Percentiles rank a stretch among this genome's conserved stretches.
Conservation (phyloP, 2,329 filamentous ascomycete species). For the Ophiocordyceps camponoti-rufipedis region DNA sequence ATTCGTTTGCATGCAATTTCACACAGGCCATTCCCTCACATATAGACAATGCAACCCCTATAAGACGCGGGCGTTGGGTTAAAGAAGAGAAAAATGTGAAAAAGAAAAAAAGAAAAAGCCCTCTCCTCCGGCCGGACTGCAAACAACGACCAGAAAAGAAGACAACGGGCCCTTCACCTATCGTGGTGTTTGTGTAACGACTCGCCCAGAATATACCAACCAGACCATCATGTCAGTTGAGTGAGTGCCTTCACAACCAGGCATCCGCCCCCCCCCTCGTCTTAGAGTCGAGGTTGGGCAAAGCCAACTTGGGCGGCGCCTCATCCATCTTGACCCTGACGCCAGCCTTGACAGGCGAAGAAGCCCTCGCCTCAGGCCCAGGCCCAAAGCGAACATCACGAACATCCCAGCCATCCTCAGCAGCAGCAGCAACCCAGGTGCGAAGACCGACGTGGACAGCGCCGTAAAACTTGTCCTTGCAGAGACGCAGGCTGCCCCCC, state of each 20-base stretch:
- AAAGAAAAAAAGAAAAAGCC: background rate
- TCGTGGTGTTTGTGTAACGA: too few relatives aligned
- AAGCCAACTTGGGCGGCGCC: conserved; percentile 39
- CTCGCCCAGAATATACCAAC: too few relatives aligned
- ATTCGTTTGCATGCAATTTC: conserved; percentile 18
- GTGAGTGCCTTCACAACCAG: conserved; percentile 10
- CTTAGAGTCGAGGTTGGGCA: conserved; percentile 35
- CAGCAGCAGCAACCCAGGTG: conserved; percentile 77
- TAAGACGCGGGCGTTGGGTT: conserved; percentile 1
- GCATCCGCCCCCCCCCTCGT: conserved; percentile 13
- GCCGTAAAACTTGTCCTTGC: conserved; percentile 96
- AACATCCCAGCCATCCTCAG: conserved; percentile 77
- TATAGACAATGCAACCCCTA: conserved; percentile 10
- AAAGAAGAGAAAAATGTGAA: too few relatives aligned
- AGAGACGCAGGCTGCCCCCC: conserved; percentile 67
- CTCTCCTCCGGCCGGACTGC: too few relatives aligned
- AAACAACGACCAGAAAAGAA: too few relatives aligned
- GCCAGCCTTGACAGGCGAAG: conserved; percentile 13
- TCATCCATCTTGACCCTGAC: conserved; percentile 31
- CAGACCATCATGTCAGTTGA: too few relatives aligned
- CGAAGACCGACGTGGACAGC: conserved; percentile 76
- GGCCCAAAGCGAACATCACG: conserved; percentile 63
- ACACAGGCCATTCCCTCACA: conserved; percentile 8
- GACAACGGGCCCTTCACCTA: too few relatives aligned
- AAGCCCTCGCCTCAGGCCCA: conserved; percentile 11